Evolutionary conservation across 805 yeast genomes (phyloP).

Genomic region (Starmera dryadoides): DNA sequence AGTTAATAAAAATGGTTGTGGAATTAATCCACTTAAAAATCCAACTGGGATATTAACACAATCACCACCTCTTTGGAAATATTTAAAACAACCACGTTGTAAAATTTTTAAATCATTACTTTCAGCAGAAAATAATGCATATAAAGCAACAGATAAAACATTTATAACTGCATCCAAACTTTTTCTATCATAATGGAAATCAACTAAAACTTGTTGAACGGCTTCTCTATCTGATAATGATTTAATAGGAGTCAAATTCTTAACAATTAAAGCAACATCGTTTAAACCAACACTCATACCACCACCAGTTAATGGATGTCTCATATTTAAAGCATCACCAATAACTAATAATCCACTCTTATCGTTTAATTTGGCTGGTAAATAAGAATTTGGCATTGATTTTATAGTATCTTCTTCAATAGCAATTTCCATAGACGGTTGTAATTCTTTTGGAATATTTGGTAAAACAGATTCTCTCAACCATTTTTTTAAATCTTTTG

Average conservation of each 20-base stretch:
- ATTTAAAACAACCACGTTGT: constrained; percentile 84
- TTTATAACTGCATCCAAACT: constrained; percentile 77
- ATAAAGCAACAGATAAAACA: constrained; percentile 84
- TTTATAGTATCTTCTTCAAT: constrained; percentile 51
- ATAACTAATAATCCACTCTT: constrained; percentile 72
- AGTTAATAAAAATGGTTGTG: constrained; percentile 67
- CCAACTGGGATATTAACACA: constrained; percentile 76
- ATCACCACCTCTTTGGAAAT: constrained; percentile 79
- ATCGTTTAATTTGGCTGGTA: constrained; percentile 68
- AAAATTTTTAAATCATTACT: constrained; percentile 53
- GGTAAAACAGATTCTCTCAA: constrained; percentile 56
- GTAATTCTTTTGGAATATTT: constrained; percentile 53
- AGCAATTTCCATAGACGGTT: constrained; percentile 66
- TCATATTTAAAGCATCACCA: constrained; percentile 95
- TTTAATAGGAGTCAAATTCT: constrained; percentile 45
- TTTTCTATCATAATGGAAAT: constrained; percentile 77
- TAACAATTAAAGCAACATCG: constrained; percentile 68
- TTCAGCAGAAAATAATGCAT: constrained; percentile 86
- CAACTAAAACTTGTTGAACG: constrained; percentile 48
- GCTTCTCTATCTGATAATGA: constrained; percentile 51
- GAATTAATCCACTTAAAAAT: constrained; percentile 73
- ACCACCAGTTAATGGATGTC: constrained; percentile 98
- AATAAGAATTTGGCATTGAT: constrained; percentile 90
- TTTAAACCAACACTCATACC: constrained; percentile 97
- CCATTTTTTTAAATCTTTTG: constrained; percentile 60